These are phyloP conservation scores for Sporothrix globosa DNA, from an alignment of 2,329 filamentous ascomycete genomes.

Conservation along the genomic window DNA sequence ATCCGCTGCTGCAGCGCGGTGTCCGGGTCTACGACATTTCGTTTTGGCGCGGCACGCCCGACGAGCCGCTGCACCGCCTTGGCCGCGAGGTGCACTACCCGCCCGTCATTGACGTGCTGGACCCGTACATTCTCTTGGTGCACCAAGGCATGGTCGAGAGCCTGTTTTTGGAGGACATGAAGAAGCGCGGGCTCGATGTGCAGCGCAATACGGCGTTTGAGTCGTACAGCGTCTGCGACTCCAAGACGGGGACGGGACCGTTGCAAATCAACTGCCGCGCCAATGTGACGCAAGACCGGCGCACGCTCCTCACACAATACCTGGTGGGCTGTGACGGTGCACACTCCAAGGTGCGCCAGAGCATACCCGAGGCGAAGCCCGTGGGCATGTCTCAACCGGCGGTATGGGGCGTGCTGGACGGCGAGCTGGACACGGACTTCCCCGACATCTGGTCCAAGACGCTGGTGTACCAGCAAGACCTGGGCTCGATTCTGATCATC, in stretches of 20 bases:
- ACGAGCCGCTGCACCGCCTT: conserved; percentile 51
- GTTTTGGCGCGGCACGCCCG: conserved; percentile 68
- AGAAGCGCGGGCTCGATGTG: conserved; percentile 65
- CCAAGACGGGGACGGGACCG: conserved; percentile 48
- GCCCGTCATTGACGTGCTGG: conserved; percentile 54
- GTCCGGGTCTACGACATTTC: conserved; percentile 74
- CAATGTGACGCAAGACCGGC: conserved; percentile 55
- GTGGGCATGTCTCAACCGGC: conserved; percentile 41
- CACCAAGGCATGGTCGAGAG: conserved; percentile 79
- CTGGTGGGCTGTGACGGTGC: conserved; percentile 75
- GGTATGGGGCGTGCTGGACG: conserved; percentile 73
- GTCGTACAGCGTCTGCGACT: conserved; percentile 56
- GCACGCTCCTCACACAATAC: conserved; percentile 59
- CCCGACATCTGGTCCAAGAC: conserved; percentile 77
- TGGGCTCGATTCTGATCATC: conserved; percentile 73
- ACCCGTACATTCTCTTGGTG: conserved; percentile 59
- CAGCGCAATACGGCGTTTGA: conserved; percentile 66
- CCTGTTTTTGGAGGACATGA: conserved; percentile 69
- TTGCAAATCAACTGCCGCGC: conserved; percentile 57
- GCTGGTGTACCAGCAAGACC: conserved; percentile 66
- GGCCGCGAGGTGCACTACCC: conserved; percentile 66
- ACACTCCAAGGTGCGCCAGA: conserved; percentile 69
- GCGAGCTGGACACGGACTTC: conserved; percentile 70
- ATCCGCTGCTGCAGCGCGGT: conserved; percentile 66
- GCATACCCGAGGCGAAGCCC: conserved; percentile 52